Conservation (phyloP, 2,329 filamentous ascomycete species). For the Cercospora zeina region DNA sequence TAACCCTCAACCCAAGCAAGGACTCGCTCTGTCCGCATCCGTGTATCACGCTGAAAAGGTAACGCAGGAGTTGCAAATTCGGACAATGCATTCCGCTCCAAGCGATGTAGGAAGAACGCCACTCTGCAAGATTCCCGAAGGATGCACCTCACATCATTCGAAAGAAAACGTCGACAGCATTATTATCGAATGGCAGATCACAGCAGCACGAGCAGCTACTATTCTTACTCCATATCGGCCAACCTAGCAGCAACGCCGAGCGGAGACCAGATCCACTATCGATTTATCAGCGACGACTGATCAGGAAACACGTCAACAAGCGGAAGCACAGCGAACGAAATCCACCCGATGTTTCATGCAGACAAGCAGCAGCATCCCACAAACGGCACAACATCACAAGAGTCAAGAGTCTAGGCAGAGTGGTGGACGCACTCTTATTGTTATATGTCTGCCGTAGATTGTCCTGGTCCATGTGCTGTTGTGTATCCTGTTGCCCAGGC, state of each 20-base stretch:
- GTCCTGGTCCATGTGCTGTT: slow-evolving; percentile 14
- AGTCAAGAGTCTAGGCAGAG: slow-evolving; percentile 1
- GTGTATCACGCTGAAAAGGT: neutral
- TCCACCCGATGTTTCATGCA: slow-evolving; percentile 6
- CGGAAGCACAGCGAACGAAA: neutral
- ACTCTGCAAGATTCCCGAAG: slow-evolving; percentile 1
- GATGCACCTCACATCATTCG: neutral
- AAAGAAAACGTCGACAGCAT: slow-evolving; percentile 8
- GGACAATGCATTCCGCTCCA: neutral
- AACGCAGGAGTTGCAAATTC: neutral
- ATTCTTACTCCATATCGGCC: slow-evolving; percentile 4
- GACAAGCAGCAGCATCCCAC: slow-evolving; percentile 3
- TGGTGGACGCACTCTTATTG: slow-evolving; percentile 10
- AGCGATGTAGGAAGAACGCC: neutral
- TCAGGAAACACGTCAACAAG: neutral
- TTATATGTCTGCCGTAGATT: neutral
- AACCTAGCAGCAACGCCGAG: neutral
- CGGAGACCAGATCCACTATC: slow-evolving; percentile 15
- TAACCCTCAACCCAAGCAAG: slow-evolving; percentile 9
- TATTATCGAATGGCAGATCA: slow-evolving; percentile 11
- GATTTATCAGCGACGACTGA: slow-evolving; percentile 1
- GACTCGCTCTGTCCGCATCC: neutral
- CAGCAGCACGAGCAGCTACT: neutral
- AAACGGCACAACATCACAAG: neutral
- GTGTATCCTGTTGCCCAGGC: slow-evolving; percentile 8